phyloP scores from a whole-genome alignment of 345 rosid species.

The Physaria fendleri region DNA sequence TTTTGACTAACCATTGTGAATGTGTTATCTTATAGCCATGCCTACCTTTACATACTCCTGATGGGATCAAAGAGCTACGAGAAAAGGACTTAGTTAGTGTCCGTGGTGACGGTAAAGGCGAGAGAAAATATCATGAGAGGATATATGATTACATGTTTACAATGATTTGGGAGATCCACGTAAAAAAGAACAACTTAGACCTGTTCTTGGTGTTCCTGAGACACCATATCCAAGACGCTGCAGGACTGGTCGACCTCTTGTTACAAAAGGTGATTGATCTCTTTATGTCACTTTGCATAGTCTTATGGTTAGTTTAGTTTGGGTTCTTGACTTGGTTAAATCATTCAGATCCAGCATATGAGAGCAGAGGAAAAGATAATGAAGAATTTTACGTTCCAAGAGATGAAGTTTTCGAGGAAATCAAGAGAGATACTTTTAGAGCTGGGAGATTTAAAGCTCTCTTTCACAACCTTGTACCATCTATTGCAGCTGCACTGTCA shows the following conservation, averaged over 20 bases:
- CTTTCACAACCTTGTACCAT: constrained; percentile 88
- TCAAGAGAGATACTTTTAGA: constrained; percentile 71
- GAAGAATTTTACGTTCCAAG: constrained; percentile 86
- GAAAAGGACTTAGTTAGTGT: constrained; percentile 57
- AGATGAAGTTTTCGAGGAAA: constrained; percentile 92
- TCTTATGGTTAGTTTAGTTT: neutral
- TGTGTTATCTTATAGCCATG: constrained; percentile 40
- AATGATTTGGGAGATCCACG: constrained; percentile 90
- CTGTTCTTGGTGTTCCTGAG: constrained; percentile 52
- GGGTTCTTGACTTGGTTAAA: constrained; percentile 6
- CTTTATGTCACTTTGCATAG: neutral
- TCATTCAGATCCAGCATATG: constrained; percentile 49
- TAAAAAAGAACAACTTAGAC: constrained; percentile 55
- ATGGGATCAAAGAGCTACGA: constrained; percentile 65
- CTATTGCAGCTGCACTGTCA: constrained; percentile 68
- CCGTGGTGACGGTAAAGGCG: constrained; percentile 70
- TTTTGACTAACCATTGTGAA: neutral
- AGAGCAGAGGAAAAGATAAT: constrained; percentile 78
- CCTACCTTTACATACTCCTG: constrained; percentile 67
- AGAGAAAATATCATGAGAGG: constrained; percentile 67
- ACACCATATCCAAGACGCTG: constrained; percentile 92
- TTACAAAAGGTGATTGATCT: constrained; percentile 45
- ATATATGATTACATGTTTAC: constrained; percentile 66
- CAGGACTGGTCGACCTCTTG: constrained; percentile 76
- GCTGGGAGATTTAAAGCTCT: constrained; percentile 83